phyloP scores from a whole-genome alignment of 2,329 filamentous ascomycete genomes.

The Sporothrix dimorphospora region DNA sequence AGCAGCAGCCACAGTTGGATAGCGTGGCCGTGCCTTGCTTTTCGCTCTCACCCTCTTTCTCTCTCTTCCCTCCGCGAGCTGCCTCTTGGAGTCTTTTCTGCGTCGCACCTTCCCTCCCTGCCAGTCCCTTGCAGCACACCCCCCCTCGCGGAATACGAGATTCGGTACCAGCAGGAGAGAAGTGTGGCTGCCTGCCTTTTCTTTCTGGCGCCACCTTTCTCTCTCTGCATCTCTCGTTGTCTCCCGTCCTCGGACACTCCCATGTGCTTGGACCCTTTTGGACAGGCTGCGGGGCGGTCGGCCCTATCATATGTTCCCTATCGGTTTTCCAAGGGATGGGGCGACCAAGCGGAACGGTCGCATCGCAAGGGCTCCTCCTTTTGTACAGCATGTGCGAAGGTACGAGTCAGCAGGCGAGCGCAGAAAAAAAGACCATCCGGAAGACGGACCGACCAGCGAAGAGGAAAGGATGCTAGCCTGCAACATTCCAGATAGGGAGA shows the following conservation, averaged over 20 bases:
- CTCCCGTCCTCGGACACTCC: not conserved
- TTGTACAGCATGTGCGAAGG: not conserved
- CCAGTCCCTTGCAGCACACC: not conserved
- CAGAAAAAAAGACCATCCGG: not conserved
- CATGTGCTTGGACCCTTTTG: slow-evolving; percentile 1
- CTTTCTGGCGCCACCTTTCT: slow-evolving; percentile 13
- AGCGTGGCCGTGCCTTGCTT: slow-evolving; percentile 21
- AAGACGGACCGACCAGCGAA: not conserved
- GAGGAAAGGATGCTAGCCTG: not conserved
- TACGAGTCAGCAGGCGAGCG: slow-evolving; percentile 1
- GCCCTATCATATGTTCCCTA: not conserved
- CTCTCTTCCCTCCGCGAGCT: not conserved
- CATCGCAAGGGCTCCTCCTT: not conserved
- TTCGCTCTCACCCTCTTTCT: not conserved
- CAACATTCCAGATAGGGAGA: slow-evolving; percentile 9
- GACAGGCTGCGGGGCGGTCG: not conserved
- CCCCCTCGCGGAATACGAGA: slow-evolving; percentile 8
- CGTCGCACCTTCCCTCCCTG: not conserved
- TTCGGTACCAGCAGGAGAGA: slow-evolving; percentile 3
- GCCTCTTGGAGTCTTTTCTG: no score
- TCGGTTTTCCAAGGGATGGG: not conserved
- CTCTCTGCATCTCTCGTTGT: no score
- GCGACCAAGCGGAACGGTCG: not conserved
- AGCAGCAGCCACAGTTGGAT: slow-evolving; percentile 15
- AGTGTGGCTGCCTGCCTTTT: slow-evolving; percentile 6